phyloP scores from a whole-genome alignment of 129 eudicot genomes.

The Erigeron canadensis region DNA sequence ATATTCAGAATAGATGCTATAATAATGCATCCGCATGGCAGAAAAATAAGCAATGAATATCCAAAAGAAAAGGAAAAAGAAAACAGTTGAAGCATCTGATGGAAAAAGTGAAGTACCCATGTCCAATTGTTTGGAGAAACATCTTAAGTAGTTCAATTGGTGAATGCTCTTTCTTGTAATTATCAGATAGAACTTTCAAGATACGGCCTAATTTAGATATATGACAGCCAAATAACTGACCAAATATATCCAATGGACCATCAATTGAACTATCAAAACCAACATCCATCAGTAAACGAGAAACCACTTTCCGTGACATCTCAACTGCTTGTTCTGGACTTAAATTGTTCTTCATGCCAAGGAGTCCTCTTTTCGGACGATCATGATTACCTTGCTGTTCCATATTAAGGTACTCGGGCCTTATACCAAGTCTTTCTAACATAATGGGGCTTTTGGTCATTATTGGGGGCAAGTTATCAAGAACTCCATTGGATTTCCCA shows the following conservation, averaged over 20 bases:
- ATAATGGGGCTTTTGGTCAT: slow-evolving; percentile 85
- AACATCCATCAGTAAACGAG: slow-evolving; percentile 58
- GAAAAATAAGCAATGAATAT: background rate
- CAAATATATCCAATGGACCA: slow-evolving; percentile 63
- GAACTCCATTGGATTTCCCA: slow-evolving; percentile 74
- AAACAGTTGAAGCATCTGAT: background rate
- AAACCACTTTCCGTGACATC: slow-evolving; percentile 70
- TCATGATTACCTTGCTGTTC: slow-evolving; percentile 68
- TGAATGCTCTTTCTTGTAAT: slow-evolving; percentile 81
- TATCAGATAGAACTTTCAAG: slow-evolving; percentile 77
- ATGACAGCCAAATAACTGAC: slow-evolving; percentile 78
- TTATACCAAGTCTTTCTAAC: slow-evolving; percentile 95
- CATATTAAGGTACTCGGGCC: slow-evolving; percentile 86
- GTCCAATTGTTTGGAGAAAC: slow-evolving; percentile 79
- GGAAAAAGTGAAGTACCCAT: slow-evolving; percentile 49
- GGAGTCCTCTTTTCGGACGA: slow-evolving; percentile 50
- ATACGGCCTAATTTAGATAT: slow-evolving; percentile 71
- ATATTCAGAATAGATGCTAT: background rate
- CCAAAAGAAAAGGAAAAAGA: background rate
- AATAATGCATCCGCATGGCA: background rate
- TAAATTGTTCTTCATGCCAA: slow-evolving; percentile 48
- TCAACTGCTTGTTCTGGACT: slow-evolving; percentile 74
- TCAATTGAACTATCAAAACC: slow-evolving; percentile 86
- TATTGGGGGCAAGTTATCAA: slow-evolving; percentile 81
- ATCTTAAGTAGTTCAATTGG: slow-evolving; percentile 80